These are phyloP conservation scores for Dryadomyces quercus-mongolicae DNA, from an alignment of 2,329 filamentous ascomycete species.

Conservation along the genomic window DNA sequence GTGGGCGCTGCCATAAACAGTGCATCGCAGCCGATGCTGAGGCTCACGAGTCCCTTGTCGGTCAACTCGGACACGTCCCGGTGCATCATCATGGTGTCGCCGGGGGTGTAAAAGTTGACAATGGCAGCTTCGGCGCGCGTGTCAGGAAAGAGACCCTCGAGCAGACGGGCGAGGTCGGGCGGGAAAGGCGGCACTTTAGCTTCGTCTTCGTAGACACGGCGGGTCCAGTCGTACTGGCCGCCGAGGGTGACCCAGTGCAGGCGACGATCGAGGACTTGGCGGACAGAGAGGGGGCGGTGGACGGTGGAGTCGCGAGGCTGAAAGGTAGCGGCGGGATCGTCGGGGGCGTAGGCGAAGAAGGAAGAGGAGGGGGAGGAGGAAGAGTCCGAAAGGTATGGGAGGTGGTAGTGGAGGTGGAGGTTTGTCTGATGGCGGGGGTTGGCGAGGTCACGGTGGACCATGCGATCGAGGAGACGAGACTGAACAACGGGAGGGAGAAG, in stretches of 20 bases:
- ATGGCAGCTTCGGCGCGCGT: constrained; percentile 82
- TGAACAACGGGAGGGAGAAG: constrained; percentile 63
- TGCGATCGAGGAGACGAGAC: constrained; percentile 52
- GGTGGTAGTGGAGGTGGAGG: constrained; percentile 32
- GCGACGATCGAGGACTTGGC: constrained; percentile 63
- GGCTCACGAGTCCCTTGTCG: constrained; percentile 64
- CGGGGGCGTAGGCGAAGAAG: constrained; percentile 40
- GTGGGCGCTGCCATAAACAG: constrained; percentile 72
- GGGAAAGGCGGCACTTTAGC: constrained; percentile 61
- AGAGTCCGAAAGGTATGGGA: too few species aligned
- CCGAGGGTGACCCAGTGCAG: constrained; percentile 91
- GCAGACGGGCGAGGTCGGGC: constrained; percentile 52
- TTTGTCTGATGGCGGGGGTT: constrained; percentile 72
- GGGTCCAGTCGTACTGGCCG: constrained; percentile 93
- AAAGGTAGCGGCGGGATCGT: constrained; percentile 37
- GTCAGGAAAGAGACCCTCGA: constrained; percentile 60
- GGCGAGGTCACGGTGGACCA: constrained; percentile 56
- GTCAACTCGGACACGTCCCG: constrained; percentile 85
- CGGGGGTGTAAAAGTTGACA: constrained; percentile 82
- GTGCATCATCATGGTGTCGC: constrained; percentile 85
- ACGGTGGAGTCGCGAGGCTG: constrained; percentile 56
- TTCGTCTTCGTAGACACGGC: constrained; percentile 50
- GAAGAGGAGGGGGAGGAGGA: constrained; percentile 25
- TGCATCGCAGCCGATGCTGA: constrained; percentile 83
- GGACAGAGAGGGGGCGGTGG: constrained; percentile 62